A percentile compares a stretch with the other conserved stretches of the same genome.
Conservation (phyloP, 345 rosid genomes). For the Noccaea bulbosa region DNA sequence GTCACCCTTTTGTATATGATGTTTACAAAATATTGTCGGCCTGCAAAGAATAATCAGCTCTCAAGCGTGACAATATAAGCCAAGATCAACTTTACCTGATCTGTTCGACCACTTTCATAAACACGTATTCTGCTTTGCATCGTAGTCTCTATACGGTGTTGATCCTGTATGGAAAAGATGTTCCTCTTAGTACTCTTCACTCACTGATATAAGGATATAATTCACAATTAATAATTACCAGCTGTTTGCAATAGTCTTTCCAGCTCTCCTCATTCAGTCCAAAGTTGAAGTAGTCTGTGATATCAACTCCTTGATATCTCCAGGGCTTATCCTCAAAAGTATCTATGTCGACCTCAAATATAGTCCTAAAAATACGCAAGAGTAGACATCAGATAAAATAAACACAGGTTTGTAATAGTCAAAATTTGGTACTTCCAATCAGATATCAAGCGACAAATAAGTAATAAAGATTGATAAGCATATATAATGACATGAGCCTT, state of each 20-base stretch:
- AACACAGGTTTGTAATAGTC: conserved; percentile 7
- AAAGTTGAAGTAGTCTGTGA: conserved; percentile 91
- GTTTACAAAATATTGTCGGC: conserved; percentile 7
- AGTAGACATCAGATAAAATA: conserved; percentile 26
- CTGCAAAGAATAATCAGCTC: conserved; percentile 13
- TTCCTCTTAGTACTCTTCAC: conserved; percentile 39
- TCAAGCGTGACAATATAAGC: conserved; percentile 6
- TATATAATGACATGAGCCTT: conserved; percentile 14
- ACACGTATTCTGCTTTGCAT: conserved; percentile 99
- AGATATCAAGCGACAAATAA: not conserved
- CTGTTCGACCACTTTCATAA: conserved; percentile 93
- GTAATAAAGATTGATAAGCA: conserved; percentile 4
- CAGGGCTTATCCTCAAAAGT: conserved; percentile 98
- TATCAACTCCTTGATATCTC: conserved; percentile 81
- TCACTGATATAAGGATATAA: conserved; percentile 30
- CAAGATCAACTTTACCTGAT: conserved; percentile 62
- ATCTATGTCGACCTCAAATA: conserved; percentile 94
- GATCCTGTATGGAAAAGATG: conserved; percentile 64
- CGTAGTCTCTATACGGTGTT: conserved; percentile 83
- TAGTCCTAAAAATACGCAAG: conserved; percentile 66
- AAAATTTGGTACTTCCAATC: conserved; percentile 1
- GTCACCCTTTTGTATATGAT: conserved; percentile 21
- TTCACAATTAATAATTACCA: conserved; percentile 61
- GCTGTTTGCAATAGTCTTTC: conserved; percentile 96
- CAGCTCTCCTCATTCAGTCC: conserved; percentile 96